phyloP scores from a whole-genome alignment of 176 grass and related monocot genomes.

The Canna indica region DNA sequence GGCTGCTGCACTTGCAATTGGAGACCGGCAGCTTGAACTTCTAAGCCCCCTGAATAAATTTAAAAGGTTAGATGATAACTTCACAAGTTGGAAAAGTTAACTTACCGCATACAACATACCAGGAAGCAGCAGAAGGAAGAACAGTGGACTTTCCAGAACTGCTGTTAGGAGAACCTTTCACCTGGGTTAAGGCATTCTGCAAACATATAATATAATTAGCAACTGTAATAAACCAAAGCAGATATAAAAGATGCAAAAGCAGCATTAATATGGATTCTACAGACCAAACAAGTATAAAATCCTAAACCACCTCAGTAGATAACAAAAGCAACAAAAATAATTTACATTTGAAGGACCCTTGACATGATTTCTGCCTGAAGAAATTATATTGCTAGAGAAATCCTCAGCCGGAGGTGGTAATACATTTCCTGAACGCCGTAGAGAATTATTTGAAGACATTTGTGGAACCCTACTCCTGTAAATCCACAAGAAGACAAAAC shows the following conservation, averaged over 20 bases:
- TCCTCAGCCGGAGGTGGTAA: conserved; percentile 79
- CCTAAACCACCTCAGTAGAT: too few relatives aligned
- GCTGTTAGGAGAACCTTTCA: conserved; percentile 58
- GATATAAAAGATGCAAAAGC: conserved; percentile 18
- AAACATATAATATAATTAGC: conserved; percentile 24
- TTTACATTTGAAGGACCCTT: conserved; percentile 66
- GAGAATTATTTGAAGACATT: conserved; percentile 59
- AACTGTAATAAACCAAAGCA: conserved; percentile 18
- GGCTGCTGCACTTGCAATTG: conserved; percentile 28
- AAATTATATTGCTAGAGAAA: conserved; percentile 43
- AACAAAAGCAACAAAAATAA: conserved; percentile 1
- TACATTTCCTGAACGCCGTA: conserved; percentile 59
- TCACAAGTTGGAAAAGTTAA: too few relatives aligned
- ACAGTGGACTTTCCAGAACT: conserved; percentile 58
- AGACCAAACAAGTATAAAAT: too few relatives aligned
- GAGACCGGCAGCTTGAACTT: conserved; percentile 37
- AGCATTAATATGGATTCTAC: conserved; percentile 1
- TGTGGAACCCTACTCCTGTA: conserved; percentile 93
- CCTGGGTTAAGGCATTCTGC: conserved; percentile 52
- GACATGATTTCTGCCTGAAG: conserved; percentile 41
- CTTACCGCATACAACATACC: conserved; percentile 51
- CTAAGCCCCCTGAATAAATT: conserved; percentile 48
- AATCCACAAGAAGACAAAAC: conserved; percentile 21
- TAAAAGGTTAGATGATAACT: conserved; percentile 21
- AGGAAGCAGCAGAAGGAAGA: conserved; percentile 64